Conservation (phyloP, 192 early-diverging fungal genomes). For the Mortierella claussenii region DNA sequence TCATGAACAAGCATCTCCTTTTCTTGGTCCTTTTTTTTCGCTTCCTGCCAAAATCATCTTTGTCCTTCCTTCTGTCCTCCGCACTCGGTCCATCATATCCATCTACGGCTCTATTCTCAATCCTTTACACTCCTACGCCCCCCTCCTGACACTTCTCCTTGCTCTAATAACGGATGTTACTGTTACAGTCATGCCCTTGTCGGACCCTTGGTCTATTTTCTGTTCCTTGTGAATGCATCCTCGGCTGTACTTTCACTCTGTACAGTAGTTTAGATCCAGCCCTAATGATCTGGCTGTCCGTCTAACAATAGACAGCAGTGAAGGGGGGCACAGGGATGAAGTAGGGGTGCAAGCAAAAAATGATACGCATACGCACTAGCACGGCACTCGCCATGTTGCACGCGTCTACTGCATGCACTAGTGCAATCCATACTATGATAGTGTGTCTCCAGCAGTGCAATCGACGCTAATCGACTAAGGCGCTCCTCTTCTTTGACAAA, state of each 20-base stretch:
- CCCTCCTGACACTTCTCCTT: too few species aligned
- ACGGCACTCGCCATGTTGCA: neutral
- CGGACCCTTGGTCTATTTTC: too few species aligned
- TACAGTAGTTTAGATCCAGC: too few species aligned
- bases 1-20: neutral
- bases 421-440: too few species aligned
- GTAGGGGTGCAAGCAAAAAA: neutral
- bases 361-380: neutral
- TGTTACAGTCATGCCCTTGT: too few species aligned
- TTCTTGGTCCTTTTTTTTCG: conserved; percentile 3
- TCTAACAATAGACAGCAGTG: neutral
- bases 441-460: neutral
- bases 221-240: too few species aligned
- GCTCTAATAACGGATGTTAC: too few species aligned
- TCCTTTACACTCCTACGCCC: too few species aligned
- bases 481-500: neutral
- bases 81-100: neutral
- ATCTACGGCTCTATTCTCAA: neutral
- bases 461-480: neutral
- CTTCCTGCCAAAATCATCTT: neutral
- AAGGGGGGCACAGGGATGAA: neutral
- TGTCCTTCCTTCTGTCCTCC: neutral
- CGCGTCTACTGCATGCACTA: too few species aligned
- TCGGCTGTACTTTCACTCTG: too few species aligned
- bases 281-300: neutral